phyloP scores from a whole-genome alignment of 2,329 filamentous ascomycete genomes.

The Graphilbum fragrans region DNA sequence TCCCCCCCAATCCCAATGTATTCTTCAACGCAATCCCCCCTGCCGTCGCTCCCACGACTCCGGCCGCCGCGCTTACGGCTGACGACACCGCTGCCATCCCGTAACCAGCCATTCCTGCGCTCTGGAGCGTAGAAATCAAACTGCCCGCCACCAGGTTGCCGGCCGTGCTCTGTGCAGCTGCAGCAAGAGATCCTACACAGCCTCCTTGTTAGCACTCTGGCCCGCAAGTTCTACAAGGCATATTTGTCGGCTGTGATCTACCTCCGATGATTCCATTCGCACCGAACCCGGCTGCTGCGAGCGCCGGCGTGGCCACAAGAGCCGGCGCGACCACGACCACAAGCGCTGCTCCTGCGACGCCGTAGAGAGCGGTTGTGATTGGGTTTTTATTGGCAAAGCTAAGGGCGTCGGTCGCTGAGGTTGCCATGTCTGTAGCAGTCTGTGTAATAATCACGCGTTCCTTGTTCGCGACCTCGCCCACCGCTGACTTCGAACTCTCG shows the following conservation, averaged over 20 bases:
- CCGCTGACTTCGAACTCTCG: too few species aligned
- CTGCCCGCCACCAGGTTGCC: slow-evolving; percentile 15
- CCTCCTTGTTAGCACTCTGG: background rate
- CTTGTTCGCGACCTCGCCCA: too few species aligned
- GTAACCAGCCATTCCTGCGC: slow-evolving; percentile 17
- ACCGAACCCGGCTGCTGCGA: slow-evolving; percentile 4
- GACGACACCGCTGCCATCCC: slow-evolving; percentile 8
- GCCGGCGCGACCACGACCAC: background rate
- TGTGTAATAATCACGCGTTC: too few species aligned
- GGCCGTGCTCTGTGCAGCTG: slow-evolving; percentile 14
- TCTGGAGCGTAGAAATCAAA: slow-evolving; percentile 19
- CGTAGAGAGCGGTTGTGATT: background rate
- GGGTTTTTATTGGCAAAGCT: background rate
- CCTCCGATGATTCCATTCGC: slow-evolving; percentile 2
- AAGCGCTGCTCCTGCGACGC: background rate
- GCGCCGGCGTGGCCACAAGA: background rate
- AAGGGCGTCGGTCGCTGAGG: background rate
- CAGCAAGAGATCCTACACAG: slow-evolving; percentile 13
- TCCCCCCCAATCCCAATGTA: too few species aligned
- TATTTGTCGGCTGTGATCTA: too few species aligned
- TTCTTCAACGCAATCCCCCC: background rate
- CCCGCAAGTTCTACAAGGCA: too few species aligned
- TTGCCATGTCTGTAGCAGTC: background rate
- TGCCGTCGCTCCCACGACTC: background rate
- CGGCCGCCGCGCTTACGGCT: background rate